Percentiles rank a stretch among this genome's conserved stretches.
phyloP scores from a whole-genome alignment of 352 stramenopile species.

The Phytophthora pisi region DNA sequence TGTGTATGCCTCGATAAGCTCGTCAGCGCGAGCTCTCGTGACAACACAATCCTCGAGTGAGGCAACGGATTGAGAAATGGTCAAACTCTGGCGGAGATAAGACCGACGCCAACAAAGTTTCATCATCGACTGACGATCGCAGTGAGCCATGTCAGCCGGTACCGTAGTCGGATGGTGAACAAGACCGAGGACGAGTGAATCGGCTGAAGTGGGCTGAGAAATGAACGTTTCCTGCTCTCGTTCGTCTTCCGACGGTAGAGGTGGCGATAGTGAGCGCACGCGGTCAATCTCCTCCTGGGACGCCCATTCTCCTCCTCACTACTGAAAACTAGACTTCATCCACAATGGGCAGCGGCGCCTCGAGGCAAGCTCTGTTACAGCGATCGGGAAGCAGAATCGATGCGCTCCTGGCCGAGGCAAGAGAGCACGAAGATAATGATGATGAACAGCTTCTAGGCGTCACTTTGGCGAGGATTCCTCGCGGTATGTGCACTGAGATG shows the following conservation, averaged over 20 bases:
- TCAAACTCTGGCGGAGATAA: slow-evolving; percentile 12
- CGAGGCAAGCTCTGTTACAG: slow-evolving; percentile 30
- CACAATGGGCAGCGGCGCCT: slow-evolving; percentile 47
- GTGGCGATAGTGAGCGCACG: not conserved
- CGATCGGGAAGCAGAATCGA: slow-evolving; percentile 42
- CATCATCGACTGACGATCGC: slow-evolving; percentile 10
- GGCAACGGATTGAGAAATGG: not conserved
- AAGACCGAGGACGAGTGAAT: slow-evolving; percentile 27
- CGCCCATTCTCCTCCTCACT: slow-evolving; percentile 5
- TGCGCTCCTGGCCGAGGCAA: slow-evolving; percentile 21
- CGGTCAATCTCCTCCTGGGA: not conserved
- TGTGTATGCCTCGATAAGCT: not conserved
- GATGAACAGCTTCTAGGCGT: slow-evolving; percentile 6
- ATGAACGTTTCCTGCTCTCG: slow-evolving; percentile 12
- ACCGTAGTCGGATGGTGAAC: slow-evolving; percentile 9
- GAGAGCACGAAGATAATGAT: not conserved
- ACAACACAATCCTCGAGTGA: not conserved
- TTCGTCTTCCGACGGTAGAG: slow-evolving; percentile 25
- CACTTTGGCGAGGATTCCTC: slow-evolving; percentile 9
- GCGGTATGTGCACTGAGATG: slow-evolving; percentile 10
- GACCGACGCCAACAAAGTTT: slow-evolving; percentile 22
- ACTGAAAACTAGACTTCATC: not conserved
- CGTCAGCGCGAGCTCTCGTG: not conserved
- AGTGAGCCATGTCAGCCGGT: not conserved
- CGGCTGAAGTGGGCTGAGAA: slow-evolving; percentile 21